Base-by-base conservation (phyloP, 2,329 filamentous ascomycete genomes). In the Xylariaceae sp. region DNA sequence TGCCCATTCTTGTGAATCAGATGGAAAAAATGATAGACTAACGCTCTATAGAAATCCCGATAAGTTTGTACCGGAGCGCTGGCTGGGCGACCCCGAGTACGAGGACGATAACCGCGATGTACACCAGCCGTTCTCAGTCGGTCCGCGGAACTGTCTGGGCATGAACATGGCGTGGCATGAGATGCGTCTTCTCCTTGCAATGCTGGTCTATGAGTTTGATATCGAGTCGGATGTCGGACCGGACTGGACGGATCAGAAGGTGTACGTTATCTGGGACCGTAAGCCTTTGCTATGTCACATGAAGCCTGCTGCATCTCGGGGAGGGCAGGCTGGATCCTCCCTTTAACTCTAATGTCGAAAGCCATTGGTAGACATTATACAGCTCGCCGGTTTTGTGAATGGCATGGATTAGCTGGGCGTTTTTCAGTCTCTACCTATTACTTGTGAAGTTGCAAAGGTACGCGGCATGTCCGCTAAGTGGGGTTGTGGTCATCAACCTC, bases 81-180 rank as follows among this genome's bases (percentile, higher is more conserved):
- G 50, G 50, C 24, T 53, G 3, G 50, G 46, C 4, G 47, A 50
- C 28, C 36, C 50, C 1, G 26, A 14, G 3, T 54, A 50, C 16
- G 38, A 34, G 9, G 40, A 50, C 15, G 50, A 55, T 36, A 47
- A 43, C n/a, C 44, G 40, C 8, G 42, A 47, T 8, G 48, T 43
- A 13, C 36, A 37, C 13, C 50, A 54, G 34, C 53, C 50, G 1
- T 54, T 54, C 13, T 44, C 16, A 4, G 43, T 32, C 2, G 50
- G 53, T 5, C 48, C 50, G 4, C 38, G 53, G 6, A 50, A 50
- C 24, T 56, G 50, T 24, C 17, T 56, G 3, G 53, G 53, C 2
- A 43, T 44, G 13, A 46, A 38, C 28, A 36, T 51, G 30, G 50
- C 48, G 7, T 43, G 39, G 49, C 47, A 50, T 31, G 47, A 51